Conservation (phyloP, 805 yeast genomes). For the Starmera caribaea region DNA sequence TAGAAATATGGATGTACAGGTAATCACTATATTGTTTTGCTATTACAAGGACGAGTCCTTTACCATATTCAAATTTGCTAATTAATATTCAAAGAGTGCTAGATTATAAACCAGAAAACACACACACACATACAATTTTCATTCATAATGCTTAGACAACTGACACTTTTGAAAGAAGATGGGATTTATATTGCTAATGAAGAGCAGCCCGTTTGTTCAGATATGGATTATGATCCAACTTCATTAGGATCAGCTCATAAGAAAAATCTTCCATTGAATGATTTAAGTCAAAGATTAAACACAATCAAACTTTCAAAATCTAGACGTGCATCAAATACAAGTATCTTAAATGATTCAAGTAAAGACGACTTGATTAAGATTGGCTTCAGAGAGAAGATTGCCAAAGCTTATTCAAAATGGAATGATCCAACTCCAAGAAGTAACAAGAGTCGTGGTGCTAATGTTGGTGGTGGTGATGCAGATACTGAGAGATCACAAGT, state of each 20-base stretch:
- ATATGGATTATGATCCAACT: no score
- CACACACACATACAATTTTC: not conserved
- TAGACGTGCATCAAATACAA: slow-evolving; percentile 2
- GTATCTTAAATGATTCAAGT: not conserved
- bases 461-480: not conserved
- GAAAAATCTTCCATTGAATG: slow-evolving; percentile 1
- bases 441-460: not conserved
- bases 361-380: not conserved
- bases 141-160: not conserved
- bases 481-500: not conserved
- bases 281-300: slow-evolving; percentile 7
- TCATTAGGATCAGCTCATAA: not conserved
- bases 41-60: no score
- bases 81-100: no score
- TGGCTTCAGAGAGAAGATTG: slow-evolving; percentile 4
- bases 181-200: no score
- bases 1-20: slow-evolving; percentile 6
- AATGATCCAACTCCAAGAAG: not conserved
- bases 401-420: slow-evolving; percentile 8
- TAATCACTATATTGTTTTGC: no score
- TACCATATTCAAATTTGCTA: no score
- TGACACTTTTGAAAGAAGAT: not conserved
- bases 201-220: no score
- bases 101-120: no score
- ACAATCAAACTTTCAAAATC: slow-evolving; percentile 8